Evolutionary conservation across 495 filamentous ascomycete species (phyloP), one percentile per base, ranked within the genome.

Genomic region (Aspergillus heteromorphus): DNA sequence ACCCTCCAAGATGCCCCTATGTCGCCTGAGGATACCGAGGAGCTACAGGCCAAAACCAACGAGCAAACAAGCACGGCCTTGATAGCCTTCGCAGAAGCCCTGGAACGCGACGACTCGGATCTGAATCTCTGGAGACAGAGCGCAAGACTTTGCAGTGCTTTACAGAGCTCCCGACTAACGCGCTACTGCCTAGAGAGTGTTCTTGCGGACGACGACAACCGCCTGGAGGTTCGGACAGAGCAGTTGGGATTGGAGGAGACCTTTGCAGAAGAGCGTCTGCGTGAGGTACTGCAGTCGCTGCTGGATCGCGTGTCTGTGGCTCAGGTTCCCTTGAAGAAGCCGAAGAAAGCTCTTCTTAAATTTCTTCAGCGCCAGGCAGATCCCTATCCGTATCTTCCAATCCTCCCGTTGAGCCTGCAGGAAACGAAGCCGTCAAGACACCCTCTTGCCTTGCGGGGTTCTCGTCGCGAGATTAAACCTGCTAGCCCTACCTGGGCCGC

Each of bases 141-240:
- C 20, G 87, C 93, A 6, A 83, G 88, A 25, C 78, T 98, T 17
- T 87, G 84, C 9, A 79, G 83, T 25, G 81, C 89, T 52, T 70
- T 97, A 13, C 82, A 84, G 30, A 96, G 91, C 56, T 72, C 80
- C 30, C 81, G 92, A 6, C 78, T 96, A 25, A 84, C 81, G 31
- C 82, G 95, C 30, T 97, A 89, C 63, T 93, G 95, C 58, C 73
- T 97, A 16, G 93, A 99, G 66, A 88, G 92, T 51, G 89, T 93
- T 7, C 77, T 97, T 31, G 91, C 95, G 58, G 80, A 88, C 52
- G 90, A 95, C 60, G 89, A 95, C 25, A 76, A 80, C 30, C 78
- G 85, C 4, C 76, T 85, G 2, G 83, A 88, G 41, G 77, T 82
- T 7, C 83, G 87, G 40, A 78, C 88, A 10, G 86, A 91, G 42